Conservation (phyloP, 768 basidiomycete genomes). For the Lentinula lateritia region DNA sequence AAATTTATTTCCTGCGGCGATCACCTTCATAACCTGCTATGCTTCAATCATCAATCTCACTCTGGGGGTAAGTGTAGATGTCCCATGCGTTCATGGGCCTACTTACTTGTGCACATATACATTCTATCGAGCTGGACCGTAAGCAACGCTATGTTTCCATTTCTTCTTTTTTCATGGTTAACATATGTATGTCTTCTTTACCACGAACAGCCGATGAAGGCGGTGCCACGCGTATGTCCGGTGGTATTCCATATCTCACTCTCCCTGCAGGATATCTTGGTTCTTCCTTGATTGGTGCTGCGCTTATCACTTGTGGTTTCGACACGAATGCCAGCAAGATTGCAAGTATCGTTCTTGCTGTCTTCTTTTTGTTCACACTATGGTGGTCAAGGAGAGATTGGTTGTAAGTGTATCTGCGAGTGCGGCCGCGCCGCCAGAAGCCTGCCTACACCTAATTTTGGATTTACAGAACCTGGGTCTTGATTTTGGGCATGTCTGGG, state of each 20-base stretch:
- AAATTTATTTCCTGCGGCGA: neutral
- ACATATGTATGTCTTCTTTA: neutral
- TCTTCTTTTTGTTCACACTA: slow-evolving; percentile 81
- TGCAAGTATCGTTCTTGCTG: slow-evolving; percentile 73
- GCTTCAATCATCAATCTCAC: slow-evolving; percentile 1
- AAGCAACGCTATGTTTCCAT: slow-evolving; percentile 22
- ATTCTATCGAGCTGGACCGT: slow-evolving; percentile 87
- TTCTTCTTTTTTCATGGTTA: neutral
- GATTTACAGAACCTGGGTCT: slow-evolving; percentile 61
- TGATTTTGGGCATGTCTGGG: slow-evolving; percentile 76
- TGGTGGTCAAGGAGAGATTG: slow-evolving; percentile 82
- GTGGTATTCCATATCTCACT: slow-evolving; percentile 77
- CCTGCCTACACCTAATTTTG: neutral
- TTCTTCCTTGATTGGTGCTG: slow-evolving; percentile 33
- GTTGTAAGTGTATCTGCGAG: slow-evolving; percentile 41
- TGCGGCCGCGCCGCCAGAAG: neutral
- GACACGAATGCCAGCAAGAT: slow-evolving; percentile 86
- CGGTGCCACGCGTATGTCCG: slow-evolving; percentile 81
- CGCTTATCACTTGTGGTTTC: slow-evolving; percentile 83
- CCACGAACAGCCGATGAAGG: slow-evolving; percentile 70
- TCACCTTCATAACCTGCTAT: neutral
- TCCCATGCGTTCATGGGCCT: slow-evolving; percentile 80
- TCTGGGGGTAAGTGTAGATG: slow-evolving; percentile 46
- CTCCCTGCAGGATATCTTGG: slow-evolving; percentile 46
- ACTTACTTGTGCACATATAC: slow-evolving; percentile 80